Evolutionary conservation across 805 yeast species (phyloP), one percentile per base, ranked within the genome.

Genomic region (Blastobotrys chiropterorum): DNA sequence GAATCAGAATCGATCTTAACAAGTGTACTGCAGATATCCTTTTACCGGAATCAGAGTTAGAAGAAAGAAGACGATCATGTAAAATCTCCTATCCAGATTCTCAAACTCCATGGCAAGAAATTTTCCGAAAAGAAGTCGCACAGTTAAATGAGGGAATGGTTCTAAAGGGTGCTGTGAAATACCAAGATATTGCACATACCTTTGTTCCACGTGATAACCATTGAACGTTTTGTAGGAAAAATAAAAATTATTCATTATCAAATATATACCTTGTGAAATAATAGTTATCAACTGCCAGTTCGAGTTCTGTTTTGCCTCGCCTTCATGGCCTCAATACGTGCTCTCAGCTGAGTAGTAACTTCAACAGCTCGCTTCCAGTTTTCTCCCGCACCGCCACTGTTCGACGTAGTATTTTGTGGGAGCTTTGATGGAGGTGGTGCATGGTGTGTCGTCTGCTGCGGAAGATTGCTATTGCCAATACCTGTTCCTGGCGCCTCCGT

Each of bases 301-400:
- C 46, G 15, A 4, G 46, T 26, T 11, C 47, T 31, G 46, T 48
- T 53, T 45, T 53, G 60, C 5, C 61, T 51, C 4, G 87, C 87
- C 63, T 86, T 86, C 96, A 90, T 89, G 67, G 85, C 83, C 67
- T 87, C 95, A 44, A 90, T 90, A 60, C 97, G 72, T 0, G 90
- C 95, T 65, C 85, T 86, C 62, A 90, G 77, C 66, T 86, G 92
- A 2, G 82, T 79, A 0, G 97, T 90, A 11, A 89, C 95, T 59
- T 86, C 95, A 0, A 94, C 90, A 0, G 97, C 96, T 47, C 92
- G 78, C 58, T 78, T 80, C 97, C 97, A 90, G 59, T 86, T 82
- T 47, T 59, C 58, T 3, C 54, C 46, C 17, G 49, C 42, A 8
- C 31, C 48, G 19, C 30, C 43, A n/a, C 14, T 4, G 21, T 44